A percentile compares a stretch with the other conserved stretches of the same genome.
phyloP scores from a whole-genome alignment of 345 rosid species.

The Salix dunnii region DNA sequence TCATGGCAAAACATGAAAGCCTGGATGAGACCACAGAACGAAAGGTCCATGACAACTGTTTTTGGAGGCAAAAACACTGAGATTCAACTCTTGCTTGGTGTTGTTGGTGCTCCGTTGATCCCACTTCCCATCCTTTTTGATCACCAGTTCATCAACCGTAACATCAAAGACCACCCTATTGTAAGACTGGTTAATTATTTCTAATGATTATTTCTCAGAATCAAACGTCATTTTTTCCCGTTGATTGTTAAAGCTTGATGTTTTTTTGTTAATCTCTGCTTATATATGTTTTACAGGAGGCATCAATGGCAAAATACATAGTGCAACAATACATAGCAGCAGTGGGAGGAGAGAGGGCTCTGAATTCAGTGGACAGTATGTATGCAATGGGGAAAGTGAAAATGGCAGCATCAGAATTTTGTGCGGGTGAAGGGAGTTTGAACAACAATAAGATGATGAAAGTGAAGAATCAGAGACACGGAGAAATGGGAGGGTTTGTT shows the following conservation, averaged over 20 bases:
- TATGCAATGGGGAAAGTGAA: conserved; percentile 93
- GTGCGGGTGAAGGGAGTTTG: conserved; percentile 56
- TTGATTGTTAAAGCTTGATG: neutral
- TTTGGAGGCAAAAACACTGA: conserved; percentile 65
- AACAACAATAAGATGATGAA: conserved; percentile 44
- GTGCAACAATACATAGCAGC: conserved; percentile 88
- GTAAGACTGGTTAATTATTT: conserved; percentile 31
- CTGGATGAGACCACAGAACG: conserved; percentile 52
- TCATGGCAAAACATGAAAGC: conserved; percentile 84
- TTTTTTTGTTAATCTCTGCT: neutral
- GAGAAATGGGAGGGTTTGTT: conserved; percentile 89
- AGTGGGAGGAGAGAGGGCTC: conserved; percentile 73
- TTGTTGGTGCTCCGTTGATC: conserved; percentile 87
- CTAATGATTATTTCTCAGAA: neutral
- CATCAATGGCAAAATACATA: conserved; percentile 88
- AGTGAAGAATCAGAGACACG: conserved; percentile 41
- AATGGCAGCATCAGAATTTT: conserved; percentile 78
- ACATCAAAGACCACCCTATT: conserved; percentile 58
- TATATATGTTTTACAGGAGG: conserved; percentile 40
- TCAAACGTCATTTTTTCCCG: neutral
- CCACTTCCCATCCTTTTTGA: conserved; percentile 60
- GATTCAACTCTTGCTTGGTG: conserved; percentile 93
- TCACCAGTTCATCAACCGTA: conserved; percentile 31
- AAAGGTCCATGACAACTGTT: conserved; percentile 31
- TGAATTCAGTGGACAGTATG: conserved; percentile 67